Percentiles rank a stretch among this genome's conserved stretches.
phyloP scores from a whole-genome alignment of 2,329 filamentous ascomycete species.

The Thielaviopsis populi region DNA sequence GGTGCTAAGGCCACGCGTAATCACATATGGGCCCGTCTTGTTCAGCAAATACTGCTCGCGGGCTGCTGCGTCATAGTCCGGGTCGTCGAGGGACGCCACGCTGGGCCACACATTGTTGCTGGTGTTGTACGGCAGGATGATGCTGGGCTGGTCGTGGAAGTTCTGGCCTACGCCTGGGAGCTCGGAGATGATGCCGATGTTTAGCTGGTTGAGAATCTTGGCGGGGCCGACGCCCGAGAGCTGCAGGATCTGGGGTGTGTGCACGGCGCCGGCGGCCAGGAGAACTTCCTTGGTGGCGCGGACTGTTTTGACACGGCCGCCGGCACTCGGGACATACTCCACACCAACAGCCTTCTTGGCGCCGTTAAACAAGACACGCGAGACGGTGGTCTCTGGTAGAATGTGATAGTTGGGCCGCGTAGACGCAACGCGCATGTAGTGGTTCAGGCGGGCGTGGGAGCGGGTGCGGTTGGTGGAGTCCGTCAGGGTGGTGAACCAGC shows the following conservation, averaged over 20 bases:
- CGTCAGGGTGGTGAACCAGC: slow-evolving; percentile 22
- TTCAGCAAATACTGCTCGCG: slow-evolving; percentile 22
- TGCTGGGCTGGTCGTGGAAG: slow-evolving; percentile 28
- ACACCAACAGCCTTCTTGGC: slow-evolving; percentile 41
- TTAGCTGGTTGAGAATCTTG: slow-evolving; percentile 24
- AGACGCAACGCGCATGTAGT: slow-evolving; percentile 22
- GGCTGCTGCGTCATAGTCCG: slow-evolving; percentile 24
- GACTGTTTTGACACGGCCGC: slow-evolving; percentile 6
- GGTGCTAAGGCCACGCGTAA: slow-evolving; percentile 21
- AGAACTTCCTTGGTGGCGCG: slow-evolving; percentile 27
- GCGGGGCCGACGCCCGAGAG: slow-evolving; percentile 34
- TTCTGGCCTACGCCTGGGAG: slow-evolving; percentile 36
- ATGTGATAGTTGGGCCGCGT: slow-evolving; percentile 44
- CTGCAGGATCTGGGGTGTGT: slow-evolving; percentile 33
- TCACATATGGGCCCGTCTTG: slow-evolving; percentile 23
- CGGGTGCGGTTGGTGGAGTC: slow-evolving; percentile 23
- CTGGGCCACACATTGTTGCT: slow-evolving; percentile 22
- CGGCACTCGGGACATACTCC: slow-evolving; percentile 35
- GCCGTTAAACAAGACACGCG: slow-evolving; percentile 37
- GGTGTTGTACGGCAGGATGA: slow-evolving; percentile 20
- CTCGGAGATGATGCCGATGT: slow-evolving; percentile 29
- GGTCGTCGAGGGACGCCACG: slow-evolving; percentile 18
- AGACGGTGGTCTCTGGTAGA: slow-evolving; percentile 40
- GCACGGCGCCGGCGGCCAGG: slow-evolving; percentile 27
- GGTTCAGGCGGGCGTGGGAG: slow-evolving; percentile 22